Percentiles rank a stretch among this genome's conserved stretches.
phyloP scores from a whole-genome alignment of 768 basidiomycete species.

The Coprinellus aureogranulatus region DNA sequence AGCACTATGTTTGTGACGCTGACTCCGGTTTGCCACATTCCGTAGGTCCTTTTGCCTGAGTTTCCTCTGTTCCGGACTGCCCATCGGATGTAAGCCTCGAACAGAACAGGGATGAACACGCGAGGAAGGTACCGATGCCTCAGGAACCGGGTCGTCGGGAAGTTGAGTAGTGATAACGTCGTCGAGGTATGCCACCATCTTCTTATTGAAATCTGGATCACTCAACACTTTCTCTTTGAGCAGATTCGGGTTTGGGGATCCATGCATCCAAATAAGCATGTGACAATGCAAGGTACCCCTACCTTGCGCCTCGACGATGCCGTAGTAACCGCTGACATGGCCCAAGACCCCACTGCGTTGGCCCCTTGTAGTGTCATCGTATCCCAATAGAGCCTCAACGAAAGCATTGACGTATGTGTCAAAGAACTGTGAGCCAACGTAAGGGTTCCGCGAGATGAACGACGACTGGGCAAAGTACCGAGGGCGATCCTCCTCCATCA shows the following conservation, averaged over 20 bases:
- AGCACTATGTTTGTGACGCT: constrained; percentile 27
- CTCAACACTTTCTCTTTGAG: not conserved
- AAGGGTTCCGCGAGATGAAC: constrained; percentile 38
- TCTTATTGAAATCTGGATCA: constrained; percentile 3
- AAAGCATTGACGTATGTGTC: constrained; percentile 37
- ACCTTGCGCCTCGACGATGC: constrained; percentile 33
- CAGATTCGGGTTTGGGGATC: constrained; percentile 25
- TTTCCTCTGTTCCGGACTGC: not conserved
- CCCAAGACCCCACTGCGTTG: constrained; percentile 32
- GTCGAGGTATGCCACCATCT: not conserved
- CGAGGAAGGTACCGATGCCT: not conserved
- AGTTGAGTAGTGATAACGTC: constrained; percentile 2
- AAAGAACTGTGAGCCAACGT: constrained; percentile 38
- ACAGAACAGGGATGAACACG: constrained; percentile 14
- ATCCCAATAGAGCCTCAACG: constrained; percentile 25
- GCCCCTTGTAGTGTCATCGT: constrained; percentile 7
- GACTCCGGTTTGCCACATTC: constrained; percentile 22
- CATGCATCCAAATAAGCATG: constrained; percentile 37
- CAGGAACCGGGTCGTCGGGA: constrained; percentile 11
- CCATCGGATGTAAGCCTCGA: not conserved
- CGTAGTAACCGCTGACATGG: constrained; percentile 32
- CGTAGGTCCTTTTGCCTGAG: not conserved
- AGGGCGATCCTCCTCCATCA: constrained; percentile 24
- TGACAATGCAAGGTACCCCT: constrained; percentile 38
- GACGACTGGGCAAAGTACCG: constrained; percentile 28